These are phyloP conservation scores for Seminavis robusta DNA, from an alignment of 108 stramenopile species.

Conservation along the genomic window DNA sequence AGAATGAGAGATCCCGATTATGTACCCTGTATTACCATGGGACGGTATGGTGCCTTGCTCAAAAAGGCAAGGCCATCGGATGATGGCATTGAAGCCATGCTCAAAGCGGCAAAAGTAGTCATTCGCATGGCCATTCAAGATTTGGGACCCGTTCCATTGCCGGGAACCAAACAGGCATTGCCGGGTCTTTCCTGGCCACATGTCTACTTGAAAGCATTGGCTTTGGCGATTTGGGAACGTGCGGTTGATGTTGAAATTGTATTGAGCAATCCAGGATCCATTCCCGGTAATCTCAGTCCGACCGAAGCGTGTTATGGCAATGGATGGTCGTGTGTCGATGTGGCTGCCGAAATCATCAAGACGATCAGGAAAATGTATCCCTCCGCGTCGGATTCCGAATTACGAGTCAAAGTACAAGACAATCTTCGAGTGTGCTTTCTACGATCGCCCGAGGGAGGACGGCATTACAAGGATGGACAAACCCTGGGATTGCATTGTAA, in stretches of 20 bases:
- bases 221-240: slow-evolving; percentile 24
- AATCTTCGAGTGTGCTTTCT: slow-evolving; percentile 46
- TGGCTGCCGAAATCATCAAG: slow-evolving; percentile 46
- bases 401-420: slow-evolving; percentile 24
- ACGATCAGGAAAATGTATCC: slow-evolving; percentile 26
- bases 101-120: slow-evolving; percentile 28
- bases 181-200: slow-evolving; percentile 37
- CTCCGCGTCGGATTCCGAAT: slow-evolving; percentile 19
- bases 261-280: slow-evolving; percentile 32
- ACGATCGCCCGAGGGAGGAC: slow-evolving; percentile 22
- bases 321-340: slow-evolving; percentile 64
- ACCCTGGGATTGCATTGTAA: slow-evolving; percentile 46
- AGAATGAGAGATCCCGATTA: slow-evolving; percentile 4
- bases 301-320: slow-evolving; percentile 59
- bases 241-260: slow-evolving; percentile 46
- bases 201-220: slow-evolving; percentile 29
- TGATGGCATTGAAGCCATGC: slow-evolving; percentile 49
- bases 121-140: slow-evolving; percentile 43
- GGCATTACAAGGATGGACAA: slow-evolving; percentile 28
- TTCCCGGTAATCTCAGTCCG: slow-evolving; percentile 31
- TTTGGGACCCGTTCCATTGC: slow-evolving; percentile 35
- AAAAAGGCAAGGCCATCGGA: slow-evolving; percentile 28
- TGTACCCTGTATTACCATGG: slow-evolving; percentile 37
- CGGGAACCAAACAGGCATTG: slow-evolving; percentile 29
- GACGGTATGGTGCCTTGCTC: slow-evolving; percentile 33